Conservation (phyloP, 2,329 filamentous ascomycete species). For the Calonectria ilicicola region DNA sequence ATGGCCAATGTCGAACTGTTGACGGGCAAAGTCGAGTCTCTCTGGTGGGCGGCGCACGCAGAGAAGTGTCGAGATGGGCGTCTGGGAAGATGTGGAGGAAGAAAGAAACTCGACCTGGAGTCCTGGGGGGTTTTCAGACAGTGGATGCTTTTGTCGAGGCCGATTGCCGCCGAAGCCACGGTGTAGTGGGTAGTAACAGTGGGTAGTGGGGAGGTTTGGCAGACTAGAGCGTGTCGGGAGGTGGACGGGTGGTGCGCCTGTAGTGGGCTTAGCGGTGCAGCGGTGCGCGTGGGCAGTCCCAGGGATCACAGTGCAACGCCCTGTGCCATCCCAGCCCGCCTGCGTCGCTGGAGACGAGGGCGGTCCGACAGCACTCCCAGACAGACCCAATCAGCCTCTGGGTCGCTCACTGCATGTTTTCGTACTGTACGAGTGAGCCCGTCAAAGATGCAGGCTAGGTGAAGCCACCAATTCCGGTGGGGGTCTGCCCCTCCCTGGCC, state of each 20-base stretch:
- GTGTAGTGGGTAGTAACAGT: conserved; percentile 31
- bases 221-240: conserved; percentile 14
- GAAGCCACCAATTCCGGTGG: conserved; percentile 2
- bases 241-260: conserved; percentile 22
- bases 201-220: conserved; percentile 33
- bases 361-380: not conserved
- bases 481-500: conserved; percentile 3
- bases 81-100: conserved; percentile 42
- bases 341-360: conserved; percentile 3
- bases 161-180: conserved; percentile 45
- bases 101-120: conserved; percentile 32
- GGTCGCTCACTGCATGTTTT: not conserved
- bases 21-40: conserved; percentile 12
- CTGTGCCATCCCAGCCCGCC: conserved; percentile 13
- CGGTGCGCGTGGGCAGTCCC: conserved; percentile 15
- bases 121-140: conserved; percentile 39
- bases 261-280: conserved; percentile 15
- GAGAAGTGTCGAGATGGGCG: conserved; percentile 29
- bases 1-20: conserved; percentile 19
- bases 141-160: conserved; percentile 40
- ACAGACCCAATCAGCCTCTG: conserved; percentile 2
- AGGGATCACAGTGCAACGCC: conserved; percentile 13
- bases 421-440: not conserved
- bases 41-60: conserved; percentile 15
- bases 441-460: not conserved